phyloP scores from a whole-genome alignment of 257 asterid species.

The Echium plantagineum region DNA sequence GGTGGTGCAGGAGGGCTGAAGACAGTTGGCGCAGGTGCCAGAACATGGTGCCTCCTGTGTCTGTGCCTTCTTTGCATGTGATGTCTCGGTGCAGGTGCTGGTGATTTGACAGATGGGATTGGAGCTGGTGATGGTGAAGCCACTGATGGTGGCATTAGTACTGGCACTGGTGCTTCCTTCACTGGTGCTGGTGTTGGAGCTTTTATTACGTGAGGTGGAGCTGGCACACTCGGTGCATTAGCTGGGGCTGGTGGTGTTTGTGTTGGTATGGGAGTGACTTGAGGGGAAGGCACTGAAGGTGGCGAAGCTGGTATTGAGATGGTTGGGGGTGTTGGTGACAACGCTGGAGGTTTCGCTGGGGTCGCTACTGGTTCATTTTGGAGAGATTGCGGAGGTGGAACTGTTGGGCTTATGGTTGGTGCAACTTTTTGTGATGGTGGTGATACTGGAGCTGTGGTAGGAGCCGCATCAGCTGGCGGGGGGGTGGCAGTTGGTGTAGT shows the following conservation, averaged over 20 bases:
- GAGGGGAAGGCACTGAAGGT: constrained; percentile 42
- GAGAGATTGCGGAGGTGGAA: constrained; percentile 50
- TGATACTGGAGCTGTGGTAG: constrained; percentile 27
- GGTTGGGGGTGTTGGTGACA: constrained; percentile 20
- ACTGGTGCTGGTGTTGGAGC: constrained; percentile 52
- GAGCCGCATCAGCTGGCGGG: constrained; percentile 24
- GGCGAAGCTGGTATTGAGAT: constrained; percentile 26
- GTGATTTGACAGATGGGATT: constrained; percentile 27
- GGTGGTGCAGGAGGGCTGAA: constrained; percentile 99
- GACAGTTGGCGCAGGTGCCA: constrained; percentile 80
- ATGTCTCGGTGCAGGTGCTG: constrained; percentile 55
- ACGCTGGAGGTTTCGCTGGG: constrained; percentile 44
- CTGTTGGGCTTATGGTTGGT: constrained; percentile 29
- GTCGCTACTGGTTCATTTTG: constrained; percentile 42
- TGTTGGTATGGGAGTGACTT: constrained; percentile 28
- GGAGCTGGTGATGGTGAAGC: constrained; percentile 25
- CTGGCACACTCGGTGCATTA: constrained; percentile 12
- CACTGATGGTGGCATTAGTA: constrained; percentile 6
- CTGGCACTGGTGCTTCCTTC: constrained; percentile 30
- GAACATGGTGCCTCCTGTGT: constrained; percentile 49
- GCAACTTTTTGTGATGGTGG: constrained; percentile 26
- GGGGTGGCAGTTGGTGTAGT: constrained; percentile 15
- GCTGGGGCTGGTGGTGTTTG: constrained; percentile 42
- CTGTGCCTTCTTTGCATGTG: constrained; percentile 21
- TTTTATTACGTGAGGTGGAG: constrained; percentile 29